These are phyloP conservation scores for Aspergillus candidus DNA, from an alignment of 2,329 filamentous ascomycete genomes.

Conservation along the genomic window DNA sequence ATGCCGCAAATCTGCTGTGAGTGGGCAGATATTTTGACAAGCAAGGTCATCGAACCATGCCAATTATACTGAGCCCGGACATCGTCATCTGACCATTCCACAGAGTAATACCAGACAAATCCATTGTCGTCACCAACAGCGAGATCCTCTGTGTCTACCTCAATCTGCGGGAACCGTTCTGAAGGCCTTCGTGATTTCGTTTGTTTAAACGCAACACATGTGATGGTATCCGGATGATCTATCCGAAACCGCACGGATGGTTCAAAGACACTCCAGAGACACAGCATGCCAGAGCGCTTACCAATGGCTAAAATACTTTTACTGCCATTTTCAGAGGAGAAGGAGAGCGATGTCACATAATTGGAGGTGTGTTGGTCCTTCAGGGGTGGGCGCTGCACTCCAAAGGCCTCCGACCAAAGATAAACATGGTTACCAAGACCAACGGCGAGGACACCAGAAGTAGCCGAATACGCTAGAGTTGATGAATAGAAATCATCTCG, in stretches of 20 bases:
- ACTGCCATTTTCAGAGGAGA: constrained; percentile 71
- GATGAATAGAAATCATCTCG: constrained; percentile 96
- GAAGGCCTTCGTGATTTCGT: constrained; percentile 48
- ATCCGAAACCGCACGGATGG: constrained; percentile 66
- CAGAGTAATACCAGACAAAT: constrained; percentile 76
- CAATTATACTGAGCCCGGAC: constrained; percentile 64
- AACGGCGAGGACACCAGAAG: constrained; percentile 70
- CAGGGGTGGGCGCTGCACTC: constrained; percentile 57
- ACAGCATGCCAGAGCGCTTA: constrained; percentile 68
- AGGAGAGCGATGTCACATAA: constrained; percentile 77
- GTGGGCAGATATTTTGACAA: constrained; percentile 72
- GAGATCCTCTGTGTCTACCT: constrained; percentile 70
- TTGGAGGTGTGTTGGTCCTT: constrained; percentile 44
- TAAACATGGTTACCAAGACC: constrained; percentile 75
- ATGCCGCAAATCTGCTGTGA: constrained; percentile 88
- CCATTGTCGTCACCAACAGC: constrained; percentile 80
- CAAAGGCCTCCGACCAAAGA: constrained; percentile 74
- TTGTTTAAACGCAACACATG: constrained; percentile 77
- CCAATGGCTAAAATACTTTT: constrained; percentile 81
- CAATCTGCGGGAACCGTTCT: constrained; percentile 40
- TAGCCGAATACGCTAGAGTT: constrained; percentile 74
- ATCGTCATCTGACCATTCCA: constrained; percentile 66
- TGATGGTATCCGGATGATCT: constrained; percentile 64
- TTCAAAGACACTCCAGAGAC: constrained; percentile 67
- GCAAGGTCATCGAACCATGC: constrained; percentile 69